These are phyloP conservation scores for Nissolia schottii DNA, from an alignment of 306 rosid species.

Conservation along the genomic window DNA sequence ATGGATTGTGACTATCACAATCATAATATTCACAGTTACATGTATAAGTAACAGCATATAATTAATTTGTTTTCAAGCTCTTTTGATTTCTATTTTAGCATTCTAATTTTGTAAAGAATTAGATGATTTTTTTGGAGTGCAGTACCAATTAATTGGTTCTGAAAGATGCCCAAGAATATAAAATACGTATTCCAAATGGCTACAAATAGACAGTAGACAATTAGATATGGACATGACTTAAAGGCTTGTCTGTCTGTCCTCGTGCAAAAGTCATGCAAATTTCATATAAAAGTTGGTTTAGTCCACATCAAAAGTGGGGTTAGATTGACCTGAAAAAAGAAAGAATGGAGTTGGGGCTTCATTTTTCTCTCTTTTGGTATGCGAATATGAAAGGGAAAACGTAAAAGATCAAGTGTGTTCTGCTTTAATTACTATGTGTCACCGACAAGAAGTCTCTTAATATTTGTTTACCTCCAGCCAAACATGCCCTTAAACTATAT, in stretches of 20 bases:
- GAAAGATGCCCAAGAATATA: conserved; percentile 8
- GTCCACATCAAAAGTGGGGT: conserved; percentile 28
- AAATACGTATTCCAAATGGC: conserved; percentile 30
- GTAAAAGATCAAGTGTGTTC: not conserved
- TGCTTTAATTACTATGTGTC: conserved; percentile 3
- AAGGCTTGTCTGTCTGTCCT: conserved; percentile 40
- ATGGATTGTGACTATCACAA: not conserved
- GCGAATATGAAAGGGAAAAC: not conserved
- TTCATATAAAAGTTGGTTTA: conserved; percentile 19
- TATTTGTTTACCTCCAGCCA: not conserved
- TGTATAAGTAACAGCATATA: not conserved
- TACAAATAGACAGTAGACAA: conserved; percentile 40
- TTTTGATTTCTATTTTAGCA: not conserved
- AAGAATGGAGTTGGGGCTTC: not conserved
- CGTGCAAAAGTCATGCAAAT: conserved; percentile 30
- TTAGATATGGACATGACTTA: conserved; percentile 35
- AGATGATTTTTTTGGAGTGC: not conserved
- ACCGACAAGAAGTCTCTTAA: conserved; percentile 5
- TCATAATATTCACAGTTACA: not conserved
- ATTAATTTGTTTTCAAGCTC: not conserved
- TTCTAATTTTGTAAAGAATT: not conserved
- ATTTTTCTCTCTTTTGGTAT: conserved; percentile 21
- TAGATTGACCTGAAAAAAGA: conserved; percentile 34
- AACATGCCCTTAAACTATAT: too few species aligned
- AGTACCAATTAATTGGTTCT: not conserved